Base-by-base conservation (phyloP, 345 rosid genomes). In the Gossypium sturtianum region DNA sequence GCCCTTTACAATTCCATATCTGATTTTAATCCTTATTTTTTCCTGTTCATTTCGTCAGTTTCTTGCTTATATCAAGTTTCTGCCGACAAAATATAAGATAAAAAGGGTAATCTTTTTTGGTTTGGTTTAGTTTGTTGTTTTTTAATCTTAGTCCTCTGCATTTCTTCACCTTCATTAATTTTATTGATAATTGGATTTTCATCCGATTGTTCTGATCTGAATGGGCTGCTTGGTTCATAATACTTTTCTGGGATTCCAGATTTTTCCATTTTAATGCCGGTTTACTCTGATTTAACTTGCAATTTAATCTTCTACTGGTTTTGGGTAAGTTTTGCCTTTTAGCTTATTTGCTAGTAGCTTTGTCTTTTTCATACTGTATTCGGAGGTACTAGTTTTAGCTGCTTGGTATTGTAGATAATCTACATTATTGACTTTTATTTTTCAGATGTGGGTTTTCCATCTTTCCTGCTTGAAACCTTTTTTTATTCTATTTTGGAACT, bases 191-290 rank as follows among this genome's bases (percentile, higher is more conserved):
- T 4, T 27, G 44, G 59, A 3, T 69, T 68, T 13, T 64, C 27
- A 43, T 10, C n/a, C 7, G 44, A 15, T 29, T 29, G 29, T 13
- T 61, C 72, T 51, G 59, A 69, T 69, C 59, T 69, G 45, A 69
- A 49, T 51, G 10, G 58, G 16, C 45, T 51, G 8, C 16, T 51
- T 51, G 1, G 72, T 27, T 69, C 23, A 29, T 27, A 22, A 51
- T 51, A 58, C 72, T 7, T 69, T 49, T 69, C 17, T 51, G 72
- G 59, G 45, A 27, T 69, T 69, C 7, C 60, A 48, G 58, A 16
- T 45, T 20, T 45, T 15, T 25, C n/a, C 5, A 16, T 49, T 25
- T 49, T 49, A 48, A 7, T 49, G 22, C 58, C 25, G 12, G 15
- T 68, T 66, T 48, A 25, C 19, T 43, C 13, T 63, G 22, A 49